Evolutionary conservation across 2,329 filamentous ascomycete species (phyloP).

Genomic region (Coniochaeta ligniaria): DNA sequence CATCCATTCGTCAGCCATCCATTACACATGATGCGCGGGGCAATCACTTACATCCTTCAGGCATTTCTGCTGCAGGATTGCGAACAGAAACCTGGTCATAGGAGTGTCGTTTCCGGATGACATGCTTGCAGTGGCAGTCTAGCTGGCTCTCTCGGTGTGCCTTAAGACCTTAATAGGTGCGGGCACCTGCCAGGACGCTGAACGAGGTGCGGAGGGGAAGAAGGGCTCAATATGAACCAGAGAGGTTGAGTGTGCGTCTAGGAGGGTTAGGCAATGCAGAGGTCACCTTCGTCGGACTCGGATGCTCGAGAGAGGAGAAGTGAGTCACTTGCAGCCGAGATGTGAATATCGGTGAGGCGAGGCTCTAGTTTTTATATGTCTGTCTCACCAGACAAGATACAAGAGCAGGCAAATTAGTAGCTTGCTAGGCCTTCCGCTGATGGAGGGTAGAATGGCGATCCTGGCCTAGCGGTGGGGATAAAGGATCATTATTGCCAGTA

Average conservation of each 20-base stretch:
- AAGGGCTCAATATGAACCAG: constrained; percentile 13
- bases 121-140: constrained; percentile 4
- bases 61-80: constrained; percentile 52
- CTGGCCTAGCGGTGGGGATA: neutral
- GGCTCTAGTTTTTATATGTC: constrained; percentile 29
- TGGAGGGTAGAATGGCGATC: neutral
- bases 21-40: neutral
- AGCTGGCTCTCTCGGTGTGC: neutral
- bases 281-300: constrained; percentile 15
- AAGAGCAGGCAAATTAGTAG: neutral
- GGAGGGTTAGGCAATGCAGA: constrained; percentile 7
- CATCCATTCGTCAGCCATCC: neutral
- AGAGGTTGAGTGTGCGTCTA: neutral
- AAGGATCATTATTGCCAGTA: neutral
- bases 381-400: constrained; percentile 4
- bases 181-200: neutral
- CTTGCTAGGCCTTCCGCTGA: neutral
- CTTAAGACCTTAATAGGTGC: neutral
- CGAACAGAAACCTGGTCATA: constrained; percentile 52
- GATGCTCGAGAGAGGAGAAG: constrained; percentile 22
- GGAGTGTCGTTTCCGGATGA: constrained; percentile 51
- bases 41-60: constrained; percentile 48
- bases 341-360: constrained; percentile 34
- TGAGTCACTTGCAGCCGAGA: constrained; percentile 26
- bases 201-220: constrained; percentile 1